Evolutionary conservation across 2,329 filamentous ascomycete genomes (phyloP), one percentile per base, ranked within the genome.

Genomic region (Bimuria novae-zelandiae): DNA sequence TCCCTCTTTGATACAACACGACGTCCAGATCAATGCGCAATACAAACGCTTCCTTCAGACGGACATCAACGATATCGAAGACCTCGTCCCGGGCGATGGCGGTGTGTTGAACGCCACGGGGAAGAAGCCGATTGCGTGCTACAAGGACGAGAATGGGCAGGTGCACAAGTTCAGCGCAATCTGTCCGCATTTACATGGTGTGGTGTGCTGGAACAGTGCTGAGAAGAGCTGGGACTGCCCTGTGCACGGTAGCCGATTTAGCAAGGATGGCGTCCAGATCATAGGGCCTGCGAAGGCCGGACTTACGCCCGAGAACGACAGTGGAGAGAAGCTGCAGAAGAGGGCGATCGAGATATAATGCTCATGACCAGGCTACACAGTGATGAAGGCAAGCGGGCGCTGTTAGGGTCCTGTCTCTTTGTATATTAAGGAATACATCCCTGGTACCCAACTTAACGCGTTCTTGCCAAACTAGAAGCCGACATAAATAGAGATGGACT

Each of bases 61-160:
- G 0, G 83, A 85, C 55, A 82, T 85, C 45, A 69, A 70, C 1
- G 81, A 84, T 58, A 83, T 85, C 29, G 82, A 84, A 60, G 80
- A 84, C 35, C 69, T 85, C 1, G 75, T 69, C 0, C 70, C 65
- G 0, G 81, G 80, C 0, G 73, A 74, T 12, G 82, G 82, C 2
- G 82, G 79, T 0, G 80, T 84, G 5, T 60, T 84, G 52, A 83
- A 84, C 57, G 57, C 75, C n/a, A 75, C 57, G 17, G 67, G 72
- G 1, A 69, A 66, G n/a, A 79, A 75, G 55, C 82, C 82, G 0
- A 56, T 82, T 7, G 82, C 82, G 0, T 77, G 84, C 0, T 85
- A 84, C 70, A 84, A 82, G 61, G 80, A 83, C 52, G 80, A 82
- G 5, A 66, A 78, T 0, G 81, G 81, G 0, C 74, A 80, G 23